A percentile compares a stretch with the other conserved stretches of the same genome.
Conservation (phyloP, 2,329 filamentous ascomycete genomes). For the Alternaria arbusti region DNA sequence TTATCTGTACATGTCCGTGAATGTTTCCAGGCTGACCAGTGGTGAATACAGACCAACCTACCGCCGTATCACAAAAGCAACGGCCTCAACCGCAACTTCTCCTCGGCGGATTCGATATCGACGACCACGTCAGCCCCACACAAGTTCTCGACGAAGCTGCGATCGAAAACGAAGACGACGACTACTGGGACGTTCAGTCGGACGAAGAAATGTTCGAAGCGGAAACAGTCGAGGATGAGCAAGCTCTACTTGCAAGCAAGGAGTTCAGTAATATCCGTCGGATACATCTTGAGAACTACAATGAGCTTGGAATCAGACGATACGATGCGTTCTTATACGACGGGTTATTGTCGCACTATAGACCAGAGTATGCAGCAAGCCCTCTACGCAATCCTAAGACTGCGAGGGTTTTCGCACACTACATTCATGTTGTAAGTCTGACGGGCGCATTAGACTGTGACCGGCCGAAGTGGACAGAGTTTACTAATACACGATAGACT, state of each 20-base stretch:
- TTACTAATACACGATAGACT: slow-evolving; percentile 55
- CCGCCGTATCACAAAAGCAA: slow-evolving; percentile 19
- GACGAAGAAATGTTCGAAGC: slow-evolving; percentile 53
- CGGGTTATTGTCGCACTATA: slow-evolving; percentile 55
- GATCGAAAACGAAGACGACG: slow-evolving; percentile 56
- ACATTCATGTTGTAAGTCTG: slow-evolving; percentile 71
- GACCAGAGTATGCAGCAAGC: slow-evolving; percentile 56
- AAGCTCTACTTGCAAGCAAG: slow-evolving; percentile 30
- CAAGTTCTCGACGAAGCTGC: slow-evolving; percentile 47
- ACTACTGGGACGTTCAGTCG: slow-evolving; percentile 58
- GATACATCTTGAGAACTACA: slow-evolving; percentile 45
- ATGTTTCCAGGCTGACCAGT: slow-evolving; percentile 27
- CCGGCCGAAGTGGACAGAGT: background rate
- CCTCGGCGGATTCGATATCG: slow-evolving; percentile 48
- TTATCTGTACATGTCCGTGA: background rate
- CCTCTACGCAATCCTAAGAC: slow-evolving; percentile 83
- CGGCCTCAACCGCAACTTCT: slow-evolving; percentile 24
- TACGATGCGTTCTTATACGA: slow-evolving; percentile 57
- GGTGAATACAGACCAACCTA: slow-evolving; percentile 32
- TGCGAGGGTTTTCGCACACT: slow-evolving; percentile 86
- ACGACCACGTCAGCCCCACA: slow-evolving; percentile 46
- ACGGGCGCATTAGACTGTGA: background rate
- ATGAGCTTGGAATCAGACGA: slow-evolving; percentile 47
- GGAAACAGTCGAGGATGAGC: slow-evolving; percentile 27
- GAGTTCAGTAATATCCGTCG: slow-evolving; percentile 48